Evolutionary conservation across 2,329 filamentous ascomycete genomes (phyloP).

Genomic region (Clarireedia homoeocarpa): DNA sequence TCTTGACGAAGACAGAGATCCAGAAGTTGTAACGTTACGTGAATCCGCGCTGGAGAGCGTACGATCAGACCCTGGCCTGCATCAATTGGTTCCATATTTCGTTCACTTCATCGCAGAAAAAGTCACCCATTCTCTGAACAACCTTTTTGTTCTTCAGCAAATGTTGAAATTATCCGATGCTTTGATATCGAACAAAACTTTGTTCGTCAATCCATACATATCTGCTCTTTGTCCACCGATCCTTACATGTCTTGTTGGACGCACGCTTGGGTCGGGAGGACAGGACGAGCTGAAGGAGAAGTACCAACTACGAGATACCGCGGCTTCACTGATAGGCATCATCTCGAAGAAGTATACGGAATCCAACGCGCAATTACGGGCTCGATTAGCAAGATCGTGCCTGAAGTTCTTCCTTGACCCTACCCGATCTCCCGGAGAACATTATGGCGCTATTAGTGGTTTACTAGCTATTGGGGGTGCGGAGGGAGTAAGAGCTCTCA

Average conservation of each 20-base stretch:
- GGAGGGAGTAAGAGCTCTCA: constrained; percentile 54
- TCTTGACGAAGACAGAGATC: constrained; percentile 79
- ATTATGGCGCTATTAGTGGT: constrained; percentile 83
- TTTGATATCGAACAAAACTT: constrained; percentile 71
- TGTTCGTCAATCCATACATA: constrained; percentile 61
- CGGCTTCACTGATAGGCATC: constrained; percentile 71
- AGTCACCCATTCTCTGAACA: constrained; percentile 87
- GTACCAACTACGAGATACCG: constrained; percentile 76
- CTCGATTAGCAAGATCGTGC: constrained; percentile 86
- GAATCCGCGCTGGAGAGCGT: constrained; percentile 80
- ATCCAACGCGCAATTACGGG: constrained; percentile 73
- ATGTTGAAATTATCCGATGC: constrained; percentile 88
- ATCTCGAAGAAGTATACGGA: constrained; percentile 76
- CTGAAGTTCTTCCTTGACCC: constrained; percentile 89
- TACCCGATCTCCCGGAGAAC: constrained; percentile 70
- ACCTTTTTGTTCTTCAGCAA: constrained; percentile 79
- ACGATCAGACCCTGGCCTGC: constrained; percentile 80
- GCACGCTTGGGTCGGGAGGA: constrained; percentile 51
- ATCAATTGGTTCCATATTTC: constrained; percentile 94
- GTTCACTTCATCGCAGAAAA: constrained; percentile 93
- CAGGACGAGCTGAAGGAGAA: constrained; percentile 50
- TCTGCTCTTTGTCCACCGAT: constrained; percentile 72
- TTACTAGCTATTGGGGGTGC: constrained; percentile 68
- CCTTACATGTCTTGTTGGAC: constrained; percentile 82
- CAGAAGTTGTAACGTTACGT: constrained; percentile 63